Evolutionary conservation across 1,139 yeast genomes (phyloP), one percentile per base, ranked within the genome.

Genomic region (Lodderomyces elongisporus): DNA sequence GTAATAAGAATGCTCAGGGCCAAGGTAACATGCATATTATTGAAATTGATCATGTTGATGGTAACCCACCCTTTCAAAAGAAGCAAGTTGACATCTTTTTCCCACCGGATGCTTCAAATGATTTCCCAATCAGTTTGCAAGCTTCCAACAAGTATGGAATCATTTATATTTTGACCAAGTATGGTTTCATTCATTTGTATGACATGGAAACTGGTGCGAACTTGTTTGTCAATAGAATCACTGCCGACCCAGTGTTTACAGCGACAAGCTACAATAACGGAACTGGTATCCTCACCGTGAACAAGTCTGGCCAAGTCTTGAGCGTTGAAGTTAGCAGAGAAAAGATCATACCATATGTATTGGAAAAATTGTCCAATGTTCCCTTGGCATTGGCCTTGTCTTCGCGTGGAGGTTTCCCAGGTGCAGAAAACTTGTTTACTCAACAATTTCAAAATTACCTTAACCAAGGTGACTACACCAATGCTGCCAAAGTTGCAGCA

Each of bases 401-500:
- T 14, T 78, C 95, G 7, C 84, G 97, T 61, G 96, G 96, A 52
- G 95, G 96, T 1, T 76, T 93, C 57, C 93, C 95, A 31, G 99
- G 98, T 44, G 98, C 97, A 30, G 98, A 91, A 57, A 81, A 80
- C 51, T 72, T 93, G 44, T 89, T 93, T 62, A 68, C 75, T 39
- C 95, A 89, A 61, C 97, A 89, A 61, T 93, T 93, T 63, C 94
- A 88, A 56, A 80, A 77, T 52, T 74, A 82, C 49, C 71, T 93
- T 52, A 76, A 79, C 49, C 78, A 80, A 49, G 96, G 96, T 45
- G 94, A 88, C 55, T 91, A 88, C 54, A 70, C 80, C 39, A 82
- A 81, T 51, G 98, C 98, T 34, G 98, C 97, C 30, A 88, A 87
- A 63, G 87, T 91, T 39, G 98, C 98, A 30, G 98, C 98, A 15